Evolutionary conservation across 2,329 filamentous ascomycete species (phyloP).

Genomic region (Aschersonia sp.): DNA sequence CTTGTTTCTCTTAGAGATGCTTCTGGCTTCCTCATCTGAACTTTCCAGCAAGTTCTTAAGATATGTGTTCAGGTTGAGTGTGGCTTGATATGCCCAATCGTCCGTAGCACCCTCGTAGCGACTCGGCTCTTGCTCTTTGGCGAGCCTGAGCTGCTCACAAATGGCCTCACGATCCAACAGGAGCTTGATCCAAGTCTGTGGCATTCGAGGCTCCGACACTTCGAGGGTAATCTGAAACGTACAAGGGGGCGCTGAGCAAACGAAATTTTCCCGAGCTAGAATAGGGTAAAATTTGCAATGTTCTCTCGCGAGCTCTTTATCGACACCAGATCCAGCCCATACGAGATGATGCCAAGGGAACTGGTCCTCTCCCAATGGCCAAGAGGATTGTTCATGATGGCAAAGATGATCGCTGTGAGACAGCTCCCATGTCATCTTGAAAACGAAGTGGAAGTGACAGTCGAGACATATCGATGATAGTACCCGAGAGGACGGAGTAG

Average conservation of each 20-base stretch:
- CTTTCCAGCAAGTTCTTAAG: constrained; percentile 32
- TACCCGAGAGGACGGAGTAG: constrained; percentile 10
- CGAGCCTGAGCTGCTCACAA: constrained; percentile 20
- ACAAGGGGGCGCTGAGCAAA: constrained; percentile 27
- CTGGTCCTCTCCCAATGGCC: constrained; percentile 18
- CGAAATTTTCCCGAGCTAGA: constrained; percentile 20
- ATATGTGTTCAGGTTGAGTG: constrained; percentile 34
- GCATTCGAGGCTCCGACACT: constrained; percentile 33
- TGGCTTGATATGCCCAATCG: constrained; percentile 24
- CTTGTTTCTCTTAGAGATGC: constrained; percentile 42
- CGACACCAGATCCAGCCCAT: constrained; percentile 17
- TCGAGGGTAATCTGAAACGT: constrained; percentile 29
- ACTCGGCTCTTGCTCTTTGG: constrained; percentile 28
- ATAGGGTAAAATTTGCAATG: constrained; percentile 23
- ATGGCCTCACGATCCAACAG: constrained; percentile 32
- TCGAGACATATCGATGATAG: constrained; percentile 24
- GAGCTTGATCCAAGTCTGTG: constrained; percentile 23
- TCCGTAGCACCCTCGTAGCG: constrained; percentile 30
- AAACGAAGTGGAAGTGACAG: constrained; percentile 27
- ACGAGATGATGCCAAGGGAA: constrained; percentile 25
- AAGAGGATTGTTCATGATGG: constrained; percentile 15
- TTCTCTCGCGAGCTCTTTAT: constrained; percentile 10
- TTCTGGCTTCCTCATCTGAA: constrained; percentile 20
- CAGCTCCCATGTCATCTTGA: constrained; percentile 20
- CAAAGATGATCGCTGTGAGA: constrained; percentile 15